phyloP scores from a whole-genome alignment of 176 grass and related monocot species.

The Eleusine coracana region DNA sequence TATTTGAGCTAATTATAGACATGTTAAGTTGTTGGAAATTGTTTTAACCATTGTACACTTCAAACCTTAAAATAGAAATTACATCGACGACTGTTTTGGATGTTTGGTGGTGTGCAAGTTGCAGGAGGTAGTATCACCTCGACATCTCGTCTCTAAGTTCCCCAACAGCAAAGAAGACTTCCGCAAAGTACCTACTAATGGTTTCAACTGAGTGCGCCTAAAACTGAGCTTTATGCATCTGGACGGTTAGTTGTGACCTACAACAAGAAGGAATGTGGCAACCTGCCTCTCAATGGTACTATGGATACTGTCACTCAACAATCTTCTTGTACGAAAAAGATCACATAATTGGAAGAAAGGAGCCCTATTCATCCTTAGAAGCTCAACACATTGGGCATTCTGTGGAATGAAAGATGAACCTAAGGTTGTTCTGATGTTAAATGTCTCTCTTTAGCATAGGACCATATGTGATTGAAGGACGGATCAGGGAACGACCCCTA shows the following conservation, averaged over 20 bases:
- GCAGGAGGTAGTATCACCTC: background rate
- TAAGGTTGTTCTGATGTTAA: background rate
- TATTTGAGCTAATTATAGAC: too few species aligned
- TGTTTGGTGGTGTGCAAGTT: too few species aligned
- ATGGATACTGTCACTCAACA: background rate
- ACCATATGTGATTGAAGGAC: background rate
- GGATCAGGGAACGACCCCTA: background rate
- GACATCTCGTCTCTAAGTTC: background rate
- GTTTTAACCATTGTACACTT: too few species aligned
- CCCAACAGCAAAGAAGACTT: background rate
- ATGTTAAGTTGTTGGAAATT: too few species aligned
- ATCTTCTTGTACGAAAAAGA: background rate
- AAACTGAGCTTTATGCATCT: background rate
- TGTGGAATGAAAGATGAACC: background rate
- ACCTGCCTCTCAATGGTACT: background rate
- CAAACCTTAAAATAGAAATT: too few species aligned
- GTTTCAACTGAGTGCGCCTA: background rate
- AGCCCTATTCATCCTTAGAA: background rate
- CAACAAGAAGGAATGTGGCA: background rate
- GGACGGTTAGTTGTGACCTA: background rate
- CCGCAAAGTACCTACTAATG: background rate
- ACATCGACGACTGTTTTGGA: too few species aligned
- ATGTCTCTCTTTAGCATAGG: background rate
- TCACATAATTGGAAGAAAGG: background rate
- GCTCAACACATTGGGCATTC: background rate